These are phyloP conservation scores for Murraya paniculata DNA, from an alignment of 345 rosid species.

Conservation along the genomic window DNA sequence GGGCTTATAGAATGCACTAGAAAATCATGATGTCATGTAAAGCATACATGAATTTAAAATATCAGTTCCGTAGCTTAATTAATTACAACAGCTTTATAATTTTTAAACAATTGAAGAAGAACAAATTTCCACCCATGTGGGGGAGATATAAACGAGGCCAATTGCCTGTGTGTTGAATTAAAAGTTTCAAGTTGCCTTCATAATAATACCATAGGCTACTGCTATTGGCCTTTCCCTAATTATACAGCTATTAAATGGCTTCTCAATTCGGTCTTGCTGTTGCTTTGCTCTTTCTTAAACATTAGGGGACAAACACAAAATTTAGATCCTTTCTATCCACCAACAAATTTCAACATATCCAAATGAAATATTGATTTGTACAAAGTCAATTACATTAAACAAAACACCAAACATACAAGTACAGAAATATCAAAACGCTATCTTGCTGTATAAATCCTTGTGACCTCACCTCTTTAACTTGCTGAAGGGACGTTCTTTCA, in stretches of 20 bases:
- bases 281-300: conserved; percentile 14
- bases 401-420: not conserved
- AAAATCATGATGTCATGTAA: no score
- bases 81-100: no score
- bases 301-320: conserved; percentile 1
- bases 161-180: no score
- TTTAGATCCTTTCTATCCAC: not conserved
- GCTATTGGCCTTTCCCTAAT: not conserved
- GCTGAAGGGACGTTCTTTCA: conserved; percentile 18
- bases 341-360: not conserved
- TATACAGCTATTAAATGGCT: not conserved
- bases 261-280: not conserved
- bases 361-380: not conserved
- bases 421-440: not conserved
- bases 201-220: not conserved
- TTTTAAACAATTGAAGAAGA: no score
- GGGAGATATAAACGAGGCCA: no score
- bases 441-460: no score
- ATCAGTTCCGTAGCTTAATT: no score
- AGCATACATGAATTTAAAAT: no score
- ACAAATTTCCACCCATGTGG: no score
- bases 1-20: no score
- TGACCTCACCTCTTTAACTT: conserved; percentile 12
- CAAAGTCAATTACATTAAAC: conserved; percentile 11
- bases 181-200: no score